phyloP scores from a whole-genome alignment of 1,139 yeast species.

The Hansenula sp. region DNA sequence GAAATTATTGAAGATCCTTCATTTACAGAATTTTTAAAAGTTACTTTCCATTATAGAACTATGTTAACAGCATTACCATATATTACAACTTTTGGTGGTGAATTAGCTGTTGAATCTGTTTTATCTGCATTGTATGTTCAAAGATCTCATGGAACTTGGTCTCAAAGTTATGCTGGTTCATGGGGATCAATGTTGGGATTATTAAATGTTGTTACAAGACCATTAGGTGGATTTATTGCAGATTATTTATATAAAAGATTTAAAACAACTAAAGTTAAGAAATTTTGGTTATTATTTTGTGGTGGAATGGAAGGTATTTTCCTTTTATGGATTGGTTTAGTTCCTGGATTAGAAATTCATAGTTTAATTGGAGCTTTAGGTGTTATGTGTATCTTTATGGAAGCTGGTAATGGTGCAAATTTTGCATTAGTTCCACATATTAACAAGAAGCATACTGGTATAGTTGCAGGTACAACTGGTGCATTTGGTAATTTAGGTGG shows the following conservation, averaged over 20 bases:
- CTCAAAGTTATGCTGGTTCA: conserved; percentile 25
- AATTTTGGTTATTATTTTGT: conserved; percentile 27
- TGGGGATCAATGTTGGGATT: conserved; percentile 34
- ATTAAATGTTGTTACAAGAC: conserved; percentile 29
- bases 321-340: conserved; percentile 29
- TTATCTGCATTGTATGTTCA: conserved; percentile 23
- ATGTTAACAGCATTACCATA: conserved; percentile 28
- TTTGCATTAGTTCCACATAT: conserved; percentile 29
- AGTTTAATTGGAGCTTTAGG: conserved; percentile 26
- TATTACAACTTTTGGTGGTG: conserved; percentile 29
- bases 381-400: conserved; percentile 28
- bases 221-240: conserved; percentile 27
- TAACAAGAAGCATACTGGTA: conserved; percentile 29
- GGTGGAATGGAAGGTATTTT: conserved; percentile 29
- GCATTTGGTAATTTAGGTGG: conserved; percentile 32
- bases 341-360: conserved; percentile 20
- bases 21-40: conserved; percentile 13
- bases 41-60: conserved; percentile 24
- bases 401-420: conserved; percentile 33
- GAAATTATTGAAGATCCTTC: conserved; percentile 27
- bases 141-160: conserved; percentile 19
- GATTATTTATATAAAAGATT: conserved; percentile 24
- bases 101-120: conserved; percentile 30
- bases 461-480: conserved; percentile 30
- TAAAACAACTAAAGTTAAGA: conserved; percentile 25